Percentiles rank a stretch among this genome's conserved stretches.
Conservation (phyloP, 306 rosid species). For the Geum urbanum region DNA sequence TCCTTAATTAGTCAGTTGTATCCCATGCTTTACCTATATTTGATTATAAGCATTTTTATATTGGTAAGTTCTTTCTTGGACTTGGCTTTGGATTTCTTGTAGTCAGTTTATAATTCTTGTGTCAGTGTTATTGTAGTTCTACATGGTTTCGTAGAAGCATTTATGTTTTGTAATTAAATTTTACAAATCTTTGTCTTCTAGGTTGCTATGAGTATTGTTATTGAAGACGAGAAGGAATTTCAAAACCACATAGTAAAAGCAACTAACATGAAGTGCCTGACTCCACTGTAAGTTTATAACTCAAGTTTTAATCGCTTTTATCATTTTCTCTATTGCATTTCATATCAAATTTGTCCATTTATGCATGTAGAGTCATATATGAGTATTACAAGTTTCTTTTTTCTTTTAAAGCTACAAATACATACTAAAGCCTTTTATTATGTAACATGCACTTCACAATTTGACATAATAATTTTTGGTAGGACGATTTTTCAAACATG, state of each 20-base stretch:
- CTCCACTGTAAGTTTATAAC: constrained; percentile 42
- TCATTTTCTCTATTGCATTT: too few species aligned
- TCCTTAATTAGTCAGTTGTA: not conserved
- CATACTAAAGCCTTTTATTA: too few species aligned
- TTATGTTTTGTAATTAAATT: not conserved
- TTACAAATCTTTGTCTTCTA: constrained; percentile 6
- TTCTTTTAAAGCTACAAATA: too few species aligned
- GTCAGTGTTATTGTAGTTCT: not conserved
- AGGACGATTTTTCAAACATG: not conserved
- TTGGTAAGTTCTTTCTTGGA: not conserved
- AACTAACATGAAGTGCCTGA: constrained; percentile 88
- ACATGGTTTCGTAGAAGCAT: not conserved
- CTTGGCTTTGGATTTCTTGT: not conserved
- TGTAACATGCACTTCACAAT: too few species aligned
- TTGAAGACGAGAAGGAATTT: constrained; percentile 50
- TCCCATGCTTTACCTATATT: not conserved
- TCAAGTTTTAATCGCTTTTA: too few species aligned
- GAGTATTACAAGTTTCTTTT: not conserved
- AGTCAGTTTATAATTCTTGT: not conserved
- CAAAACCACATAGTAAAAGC: constrained; percentile 70
- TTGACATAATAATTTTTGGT: too few species aligned
- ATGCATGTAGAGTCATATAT: not conserved
- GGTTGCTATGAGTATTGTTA: constrained; percentile 14
- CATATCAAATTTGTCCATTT: not conserved
- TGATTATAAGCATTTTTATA: not conserved